phyloP scores from a whole-genome alignment of 23 red algal genomes.

The Cyanidioschyzon merolae region DNA sequence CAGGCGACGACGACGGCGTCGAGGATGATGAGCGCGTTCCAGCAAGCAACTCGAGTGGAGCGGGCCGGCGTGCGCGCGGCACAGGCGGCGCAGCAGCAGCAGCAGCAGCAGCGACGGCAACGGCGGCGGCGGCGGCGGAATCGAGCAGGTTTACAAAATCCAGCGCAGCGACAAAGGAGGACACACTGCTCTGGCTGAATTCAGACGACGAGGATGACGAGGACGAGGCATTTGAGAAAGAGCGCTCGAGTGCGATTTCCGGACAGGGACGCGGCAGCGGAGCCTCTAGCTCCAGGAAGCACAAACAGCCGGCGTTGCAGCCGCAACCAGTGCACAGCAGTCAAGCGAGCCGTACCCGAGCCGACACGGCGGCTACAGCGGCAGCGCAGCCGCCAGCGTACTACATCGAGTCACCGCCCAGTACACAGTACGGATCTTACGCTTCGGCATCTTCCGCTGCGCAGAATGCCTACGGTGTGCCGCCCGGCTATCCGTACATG shows the following conservation, averaged over 20 bases:
- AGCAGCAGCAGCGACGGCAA: not conserved
- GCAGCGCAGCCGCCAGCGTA: not conserved
- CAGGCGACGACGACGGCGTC: not conserved
- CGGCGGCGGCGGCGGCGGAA: too few species aligned
- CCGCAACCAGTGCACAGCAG: not conserved
- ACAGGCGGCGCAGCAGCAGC: not conserved
- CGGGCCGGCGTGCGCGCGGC: not conserved
- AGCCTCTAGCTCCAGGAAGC: not conserved
- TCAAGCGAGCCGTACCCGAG: not conserved
- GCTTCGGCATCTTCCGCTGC: not conserved
- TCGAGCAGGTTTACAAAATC: too few species aligned
- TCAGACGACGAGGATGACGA: not conserved
- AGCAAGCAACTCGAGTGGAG: not conserved
- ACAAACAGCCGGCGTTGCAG: not conserved
- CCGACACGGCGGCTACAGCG: not conserved
- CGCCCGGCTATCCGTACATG: not conserved
- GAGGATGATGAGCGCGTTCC: not conserved
- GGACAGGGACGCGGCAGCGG: not conserved
- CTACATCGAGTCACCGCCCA: not conserved
- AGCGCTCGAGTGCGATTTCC: not conserved
- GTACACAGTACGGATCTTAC: not conserved
- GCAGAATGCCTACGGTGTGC: not conserved
- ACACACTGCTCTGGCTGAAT: not conserved
- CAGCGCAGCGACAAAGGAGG: not conserved
- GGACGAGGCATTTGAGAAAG: not conserved